Conservation (phyloP, 805 yeast genomes). For the Cyberlindnera xishuangbannaensis region DNA sequence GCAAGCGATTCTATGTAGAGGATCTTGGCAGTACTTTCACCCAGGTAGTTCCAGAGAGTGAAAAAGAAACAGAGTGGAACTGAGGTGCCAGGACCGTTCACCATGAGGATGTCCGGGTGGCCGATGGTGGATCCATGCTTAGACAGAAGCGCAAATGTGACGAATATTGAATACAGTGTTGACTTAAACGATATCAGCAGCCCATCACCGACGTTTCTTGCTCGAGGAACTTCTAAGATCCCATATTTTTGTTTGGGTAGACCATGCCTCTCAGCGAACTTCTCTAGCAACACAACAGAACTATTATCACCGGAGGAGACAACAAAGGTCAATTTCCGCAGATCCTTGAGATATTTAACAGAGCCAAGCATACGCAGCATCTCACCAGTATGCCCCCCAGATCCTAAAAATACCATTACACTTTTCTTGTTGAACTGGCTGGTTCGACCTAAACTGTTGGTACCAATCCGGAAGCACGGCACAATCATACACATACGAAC, state of each 20-base stretch:
- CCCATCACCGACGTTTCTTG: constrained; percentile 57
- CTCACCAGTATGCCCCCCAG: constrained; percentile 97
- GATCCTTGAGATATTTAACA: constrained; percentile 20
- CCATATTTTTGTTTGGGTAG: constrained; percentile 12
- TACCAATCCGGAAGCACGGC: constrained; percentile 9
- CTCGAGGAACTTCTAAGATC: constrained; percentile 40
- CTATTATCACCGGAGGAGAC: constrained; percentile 47
- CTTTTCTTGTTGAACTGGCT: constrained; percentile 10
- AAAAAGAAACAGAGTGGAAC: constrained; percentile 61
- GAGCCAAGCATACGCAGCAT: constrained; percentile 64
- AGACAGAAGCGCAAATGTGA: constrained; percentile 9
- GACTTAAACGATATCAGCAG: constrained; percentile 40
- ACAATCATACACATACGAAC: constrained; percentile 12
- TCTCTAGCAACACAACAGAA: constrained; percentile 32
- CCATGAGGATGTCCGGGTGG: constrained; percentile 39
- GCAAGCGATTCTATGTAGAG: constrained; percentile 86
- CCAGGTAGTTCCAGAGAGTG: constrained; percentile 44
- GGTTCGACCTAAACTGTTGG: background rate
- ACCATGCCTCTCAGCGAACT: constrained; percentile 11
- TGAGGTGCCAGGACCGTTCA: constrained; percentile 82
- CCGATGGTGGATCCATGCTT: constrained; percentile 4
- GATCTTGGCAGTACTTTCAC: constrained; percentile 46
- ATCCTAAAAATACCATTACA: constrained; percentile 55
- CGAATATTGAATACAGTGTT: constrained; percentile 25
- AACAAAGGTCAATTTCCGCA: constrained; percentile 28